A percentile compares a stretch with the other conserved stretches of the same genome.
phyloP scores from a whole-genome alignment of 1,139 yeast species.

The Suhomyces chickasaworum region DNA sequence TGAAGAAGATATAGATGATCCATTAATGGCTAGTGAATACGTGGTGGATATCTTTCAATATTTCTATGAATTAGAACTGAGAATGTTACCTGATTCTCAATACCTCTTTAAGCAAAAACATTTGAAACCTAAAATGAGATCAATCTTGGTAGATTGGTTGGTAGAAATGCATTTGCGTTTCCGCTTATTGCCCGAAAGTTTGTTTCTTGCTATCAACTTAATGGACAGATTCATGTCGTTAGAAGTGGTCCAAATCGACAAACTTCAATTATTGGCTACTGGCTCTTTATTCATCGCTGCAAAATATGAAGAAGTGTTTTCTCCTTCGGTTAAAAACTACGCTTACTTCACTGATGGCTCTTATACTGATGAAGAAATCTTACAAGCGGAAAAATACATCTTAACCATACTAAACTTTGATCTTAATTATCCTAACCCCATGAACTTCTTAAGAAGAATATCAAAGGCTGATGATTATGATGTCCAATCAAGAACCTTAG shows the following conservation, averaged over 20 bases:
- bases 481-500: conserved; percentile 87
- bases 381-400: conserved; percentile 84
- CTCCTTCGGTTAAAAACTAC: conserved; percentile 86
- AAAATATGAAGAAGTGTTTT: conserved; percentile 91
- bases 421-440: conserved; percentile 88
- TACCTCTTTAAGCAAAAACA: conserved; percentile 76
- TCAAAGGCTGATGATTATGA: conserved; percentile 96
- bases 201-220: conserved; percentile 82
- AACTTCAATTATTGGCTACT: conserved; percentile 87
- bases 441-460: conserved; percentile 89
- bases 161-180: conserved; percentile 90
- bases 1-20: conserved; percentile 88
- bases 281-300: conserved; percentile 91
- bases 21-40: conserved; percentile 93
- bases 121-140: conserved; percentile 82
- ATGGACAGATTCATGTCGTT: conserved; percentile 89
- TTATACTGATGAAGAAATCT: conserved; percentile 79
- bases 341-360: conserved; percentile 88
- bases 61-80: conserved; percentile 69
- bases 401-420: conserved; percentile 76
- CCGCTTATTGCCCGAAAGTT: conserved; percentile 85
- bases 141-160: conserved; percentile 91
- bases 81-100: conserved; percentile 76
- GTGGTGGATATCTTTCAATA: conserved; percentile 85
- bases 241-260: conserved; percentile 78